Base-by-base conservation (phyloP, 2,329 filamentous ascomycete species). In the Rhynchosporium graminicola region DNA sequence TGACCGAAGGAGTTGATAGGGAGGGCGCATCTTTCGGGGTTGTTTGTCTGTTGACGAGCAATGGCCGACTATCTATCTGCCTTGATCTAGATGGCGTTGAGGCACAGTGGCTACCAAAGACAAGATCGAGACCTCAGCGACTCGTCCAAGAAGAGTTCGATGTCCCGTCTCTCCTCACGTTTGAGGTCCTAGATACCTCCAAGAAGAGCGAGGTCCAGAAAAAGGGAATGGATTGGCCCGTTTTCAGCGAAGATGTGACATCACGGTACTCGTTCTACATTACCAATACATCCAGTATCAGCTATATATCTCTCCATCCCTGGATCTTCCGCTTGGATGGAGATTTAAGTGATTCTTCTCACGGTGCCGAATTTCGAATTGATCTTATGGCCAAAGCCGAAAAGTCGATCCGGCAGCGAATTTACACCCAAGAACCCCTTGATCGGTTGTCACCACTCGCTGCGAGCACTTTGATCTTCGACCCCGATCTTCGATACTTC, bases 281-380 rank as follows among this genome's bases (percentile, higher is more conserved):
- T 59, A 88, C 85, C 0, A 82, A 87, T 65, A 80, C 84, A 45
- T 82, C 80, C 4, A 84, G 82, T 62, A 83, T 88, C 67, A 86
- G 82, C 0, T 83, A 80, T 62, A 75, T 88, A 12, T 87, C 85
- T 1, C 77, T 88, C 40, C 76, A 82, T 1, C 80, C 84, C 1
- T 88, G 86, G 86, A 81, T 87, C 3, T 87, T 86, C 73, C 80
- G 85, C 2, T 78, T 88, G 0, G 86, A 88, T 72, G 80, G 81
- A 55, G 86, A 88, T 74, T 76, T 88, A 15, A 81, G 79, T 10
- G 80, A 83, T 60, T 81, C 82, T 1, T 80, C 84, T 63, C 80
- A 82, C 2, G 85, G 86, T 3, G 81, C 82, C 1, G 84, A 87
- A 63, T 87, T 88, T 71, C 79, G 86, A 67, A 79, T 88, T 54